These are phyloP conservation scores for Stagonosporopsis tanaceti DNA, from an alignment of 2,329 filamentous ascomycete species.

Conservation along the genomic window DNA sequence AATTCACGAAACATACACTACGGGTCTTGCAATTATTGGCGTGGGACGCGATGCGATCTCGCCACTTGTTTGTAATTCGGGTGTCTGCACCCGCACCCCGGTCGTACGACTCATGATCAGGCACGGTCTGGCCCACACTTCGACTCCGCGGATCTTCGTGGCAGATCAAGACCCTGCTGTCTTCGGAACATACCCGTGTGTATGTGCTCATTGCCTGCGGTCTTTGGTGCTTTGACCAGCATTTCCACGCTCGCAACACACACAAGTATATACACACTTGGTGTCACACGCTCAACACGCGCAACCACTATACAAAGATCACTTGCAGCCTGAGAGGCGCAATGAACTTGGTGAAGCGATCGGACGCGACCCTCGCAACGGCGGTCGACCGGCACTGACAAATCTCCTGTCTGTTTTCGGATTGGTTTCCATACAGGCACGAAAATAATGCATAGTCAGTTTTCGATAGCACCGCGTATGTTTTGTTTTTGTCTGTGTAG, in stretches of 20 bases:
- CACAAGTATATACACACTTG: too few relatives aligned
- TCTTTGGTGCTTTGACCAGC: too few relatives aligned
- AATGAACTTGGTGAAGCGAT: too few relatives aligned
- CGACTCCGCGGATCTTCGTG: not conserved
- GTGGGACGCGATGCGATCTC: not conserved
- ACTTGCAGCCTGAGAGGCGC: too few relatives aligned
- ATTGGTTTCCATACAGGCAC: too few relatives aligned
- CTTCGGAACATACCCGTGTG: not conserved
- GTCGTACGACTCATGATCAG: not conserved
- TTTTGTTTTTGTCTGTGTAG: not conserved
- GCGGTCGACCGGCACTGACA: too few relatives aligned
- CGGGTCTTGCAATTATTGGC: not conserved
- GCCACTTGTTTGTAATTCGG: not conserved
- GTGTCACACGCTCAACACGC: too few relatives aligned
- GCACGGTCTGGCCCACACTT: not conserved
- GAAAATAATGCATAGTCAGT: not conserved
- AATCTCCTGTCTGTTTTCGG: too few relatives aligned
- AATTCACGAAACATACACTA: not conserved
- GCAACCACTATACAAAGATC: too few relatives aligned
- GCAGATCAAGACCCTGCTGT: not conserved
- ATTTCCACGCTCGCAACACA: too few relatives aligned
- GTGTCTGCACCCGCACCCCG: not conserved
- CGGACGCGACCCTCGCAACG: not conserved
- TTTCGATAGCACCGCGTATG: not conserved
- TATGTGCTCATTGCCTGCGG: too few relatives aligned